Evolutionary conservation across 2,329 filamentous ascomycete species (phyloP).

Genomic region (Paraphoma sp.): DNA sequence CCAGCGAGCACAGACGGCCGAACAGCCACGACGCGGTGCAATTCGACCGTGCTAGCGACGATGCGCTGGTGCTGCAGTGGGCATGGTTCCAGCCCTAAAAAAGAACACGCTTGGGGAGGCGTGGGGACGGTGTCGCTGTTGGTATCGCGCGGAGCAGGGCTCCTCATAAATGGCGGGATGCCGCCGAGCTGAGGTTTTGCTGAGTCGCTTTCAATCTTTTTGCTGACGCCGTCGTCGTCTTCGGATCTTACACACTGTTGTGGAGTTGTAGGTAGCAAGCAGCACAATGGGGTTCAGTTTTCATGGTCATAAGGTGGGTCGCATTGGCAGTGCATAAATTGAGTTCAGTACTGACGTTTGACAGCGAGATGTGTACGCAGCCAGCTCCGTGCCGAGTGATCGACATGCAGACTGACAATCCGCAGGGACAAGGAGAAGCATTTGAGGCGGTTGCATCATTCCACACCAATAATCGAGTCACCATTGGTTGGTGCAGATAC

Average conservation of each 20-base stretch:
- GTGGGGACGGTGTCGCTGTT: conserved; percentile 1
- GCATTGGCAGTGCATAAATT: not conserved
- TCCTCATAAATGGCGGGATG: conserved; percentile 9
- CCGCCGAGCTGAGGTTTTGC: conserved; percentile 3
- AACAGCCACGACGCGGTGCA: conserved; percentile 17
- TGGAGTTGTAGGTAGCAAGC: not conserved
- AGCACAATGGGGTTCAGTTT: conserved; percentile 41
- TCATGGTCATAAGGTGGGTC: conserved; percentile 33
- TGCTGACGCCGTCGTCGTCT: not conserved
- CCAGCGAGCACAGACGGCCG: conserved; percentile 3
- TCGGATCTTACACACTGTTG: not conserved
- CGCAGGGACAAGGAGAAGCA: conserved; percentile 45
- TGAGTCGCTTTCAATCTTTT: not conserved
- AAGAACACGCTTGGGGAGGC: conserved; percentile 7
- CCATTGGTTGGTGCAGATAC: conserved; percentile 46
- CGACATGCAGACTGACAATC: conserved; percentile 11
- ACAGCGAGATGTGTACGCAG: conserved; percentile 36
- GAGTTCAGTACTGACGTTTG: conserved; percentile 7
- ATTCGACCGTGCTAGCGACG: conserved; percentile 9
- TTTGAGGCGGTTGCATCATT: conserved; percentile 42
- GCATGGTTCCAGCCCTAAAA: conserved; percentile 11
- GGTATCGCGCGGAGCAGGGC: not conserved
- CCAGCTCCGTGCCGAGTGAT: not conserved
- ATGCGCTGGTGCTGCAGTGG: conserved; percentile 7
- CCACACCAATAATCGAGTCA: conserved; percentile 42